Evolutionary conservation across 257 asterid genomes (phyloP), one percentile per base, ranked within the genome.

Genomic region (Petrea volubilis): DNA sequence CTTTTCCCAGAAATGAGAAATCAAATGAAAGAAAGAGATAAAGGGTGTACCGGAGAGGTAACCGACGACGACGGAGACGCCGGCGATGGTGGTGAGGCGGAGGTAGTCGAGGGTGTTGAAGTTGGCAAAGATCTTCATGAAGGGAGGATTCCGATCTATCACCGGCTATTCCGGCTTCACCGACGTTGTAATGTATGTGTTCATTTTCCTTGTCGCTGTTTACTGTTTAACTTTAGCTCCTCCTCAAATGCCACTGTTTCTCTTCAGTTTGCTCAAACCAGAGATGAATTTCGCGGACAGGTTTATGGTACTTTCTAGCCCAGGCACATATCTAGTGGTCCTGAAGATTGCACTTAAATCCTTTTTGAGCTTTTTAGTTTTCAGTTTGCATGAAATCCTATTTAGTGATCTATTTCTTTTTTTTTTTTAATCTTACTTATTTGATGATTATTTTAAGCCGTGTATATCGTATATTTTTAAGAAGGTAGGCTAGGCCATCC

Each of bases 11-110:
- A 24, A 62, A 46, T 2, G 31, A 15, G 29, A 58, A 15, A 38
- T 38, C 10, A 38, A 7, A 38, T 33, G 27, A 34, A 3, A 15
- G 29, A 44, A 18, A 23, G 49, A 55, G 15, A 31, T 15, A 73
- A 14, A 25, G 57, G 6, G 10, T 4, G 24, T 79, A 91, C 97
- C 96, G 60, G 98, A 91, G 57, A 93, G 97, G 75, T 93, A 93
- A 17, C 98, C 98, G 80, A 93, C 98, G 81, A 93, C 88, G 78
- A 89, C 91, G 74, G 96, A 89, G 29, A 91, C 83, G 44, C 97
- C 98, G 67, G 96, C 82, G 78, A 93, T 86, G 78, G 98, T 91
- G 75, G 96, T 72, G 79, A 93, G 80, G 27, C 96, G 96, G 80
- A 89, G 84, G 88, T 87, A 93, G 80, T 93, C 98, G 70, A 90